These are phyloP conservation scores for Chaetomium globosum DNA, from an alignment of 2,329 filamentous ascomycete species.

Conservation along the genomic window DNA sequence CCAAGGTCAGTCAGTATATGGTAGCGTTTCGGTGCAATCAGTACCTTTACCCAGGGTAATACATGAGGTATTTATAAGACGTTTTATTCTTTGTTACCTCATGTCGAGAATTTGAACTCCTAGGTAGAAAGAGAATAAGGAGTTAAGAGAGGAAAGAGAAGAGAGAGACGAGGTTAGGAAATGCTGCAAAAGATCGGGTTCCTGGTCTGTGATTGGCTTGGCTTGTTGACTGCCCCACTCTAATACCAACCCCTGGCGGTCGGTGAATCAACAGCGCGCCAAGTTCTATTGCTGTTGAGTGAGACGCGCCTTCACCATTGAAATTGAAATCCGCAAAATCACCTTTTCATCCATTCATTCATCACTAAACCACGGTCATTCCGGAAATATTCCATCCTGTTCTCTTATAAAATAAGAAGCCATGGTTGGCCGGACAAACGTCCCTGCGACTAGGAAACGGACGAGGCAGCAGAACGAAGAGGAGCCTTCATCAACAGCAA, in stretches of 20 bases:
- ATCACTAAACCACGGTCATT: background rate
- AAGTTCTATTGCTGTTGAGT: background rate
- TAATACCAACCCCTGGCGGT: background rate
- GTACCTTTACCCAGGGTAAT: background rate
- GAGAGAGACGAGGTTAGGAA: background rate
- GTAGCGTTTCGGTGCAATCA: background rate
- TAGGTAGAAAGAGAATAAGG: background rate
- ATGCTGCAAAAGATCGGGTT: background rate
- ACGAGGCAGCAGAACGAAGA: conserved; percentile 27
- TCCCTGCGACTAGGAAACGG: conserved; percentile 24
- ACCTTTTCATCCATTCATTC: background rate
- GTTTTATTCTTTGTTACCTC: background rate
- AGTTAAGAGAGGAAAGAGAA: background rate
- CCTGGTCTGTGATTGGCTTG: background rate
- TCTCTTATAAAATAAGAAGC: background rate
- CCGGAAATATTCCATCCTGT: background rate
- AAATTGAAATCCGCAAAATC: background rate
- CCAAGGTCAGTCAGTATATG: background rate
- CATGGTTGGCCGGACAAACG: conserved; percentile 11
- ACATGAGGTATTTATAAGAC: background rate
- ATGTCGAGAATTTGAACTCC: background rate
- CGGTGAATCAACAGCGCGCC: background rate
- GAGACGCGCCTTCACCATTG: conserved; percentile 10
- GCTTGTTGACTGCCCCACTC: background rate
- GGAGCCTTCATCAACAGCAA: conserved; percentile 26